These are phyloP conservation scores for Solanum bulbocastanum DNA, from an alignment of 257 asterid species.

Conservation along the genomic window DNA sequence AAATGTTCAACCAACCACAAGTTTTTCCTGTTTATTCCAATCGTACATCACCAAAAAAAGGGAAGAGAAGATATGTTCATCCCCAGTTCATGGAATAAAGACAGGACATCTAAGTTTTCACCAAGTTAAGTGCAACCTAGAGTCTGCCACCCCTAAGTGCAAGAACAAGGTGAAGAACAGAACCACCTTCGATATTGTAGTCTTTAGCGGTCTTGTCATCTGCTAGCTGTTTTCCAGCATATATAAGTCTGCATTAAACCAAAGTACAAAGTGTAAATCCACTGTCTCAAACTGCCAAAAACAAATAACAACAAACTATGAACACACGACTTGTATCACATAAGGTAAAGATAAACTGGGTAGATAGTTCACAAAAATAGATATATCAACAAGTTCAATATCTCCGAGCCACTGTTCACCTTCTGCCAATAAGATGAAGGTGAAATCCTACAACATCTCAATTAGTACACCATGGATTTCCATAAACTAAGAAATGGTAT, in stretches of 20 bases:
- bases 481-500: neutral
- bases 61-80: neutral
- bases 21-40: neutral
- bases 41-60: neutral
- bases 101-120: constrained; percentile 11
- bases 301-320: neutral
- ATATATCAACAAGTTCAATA: neutral
- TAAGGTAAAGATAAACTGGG: neutral
- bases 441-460: neutral
- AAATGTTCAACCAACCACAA: neutral
- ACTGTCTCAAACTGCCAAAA: neutral
- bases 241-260: constrained; percentile 48
- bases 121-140: neutral
- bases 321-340: neutral
- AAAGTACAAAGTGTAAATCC: neutral
- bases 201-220: constrained; percentile 91
- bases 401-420: neutral
- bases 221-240: constrained; percentile 83
- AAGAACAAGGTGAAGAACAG: constrained; percentile 74
- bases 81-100: neutral
- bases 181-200: constrained; percentile 87
- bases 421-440: neutral
- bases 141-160: constrained; percentile 69
- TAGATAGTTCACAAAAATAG: neutral
- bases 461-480: neutral